phyloP scores from a whole-genome alignment of 2,329 filamentous ascomycete genomes.

The Paradendryphiella salina region DNA sequence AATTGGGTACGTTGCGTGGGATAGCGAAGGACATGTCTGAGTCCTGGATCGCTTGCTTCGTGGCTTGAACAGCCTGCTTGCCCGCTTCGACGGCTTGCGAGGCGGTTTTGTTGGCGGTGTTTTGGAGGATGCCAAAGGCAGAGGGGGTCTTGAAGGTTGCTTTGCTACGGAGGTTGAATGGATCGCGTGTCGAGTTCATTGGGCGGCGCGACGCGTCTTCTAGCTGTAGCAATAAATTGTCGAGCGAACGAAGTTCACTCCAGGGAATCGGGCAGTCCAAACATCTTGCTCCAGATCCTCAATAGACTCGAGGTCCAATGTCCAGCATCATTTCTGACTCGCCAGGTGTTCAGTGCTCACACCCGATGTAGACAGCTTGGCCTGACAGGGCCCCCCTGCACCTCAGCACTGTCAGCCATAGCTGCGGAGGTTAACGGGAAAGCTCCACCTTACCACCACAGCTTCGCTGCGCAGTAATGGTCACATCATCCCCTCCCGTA shows the following conservation, averaged over 20 bases:
- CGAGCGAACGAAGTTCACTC: conserved; percentile 12
- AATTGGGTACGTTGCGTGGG: conserved; percentile 49
- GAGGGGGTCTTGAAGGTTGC: conserved; percentile 33
- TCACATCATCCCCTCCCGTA: conserved; percentile 3
- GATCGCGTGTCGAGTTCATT: conserved; percentile 52
- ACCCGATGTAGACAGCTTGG: conserved; percentile 16
- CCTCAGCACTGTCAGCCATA: conserved; percentile 6
- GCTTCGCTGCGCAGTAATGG: conserved; percentile 12
- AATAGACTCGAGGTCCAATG: conserved; percentile 1
- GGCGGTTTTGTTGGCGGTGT: conserved; percentile 35
- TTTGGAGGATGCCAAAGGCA: conserved; percentile 39
- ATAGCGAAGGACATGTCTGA: conserved; percentile 50
- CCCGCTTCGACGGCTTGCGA: conserved; percentile 32
- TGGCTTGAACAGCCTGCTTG: conserved; percentile 41
- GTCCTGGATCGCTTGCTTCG: conserved; percentile 37
- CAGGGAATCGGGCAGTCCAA: background rate
- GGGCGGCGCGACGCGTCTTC: conserved; percentile 14
- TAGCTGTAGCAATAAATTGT: background rate
- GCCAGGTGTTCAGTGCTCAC: conserved; percentile 34
- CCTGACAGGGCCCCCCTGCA: conserved; percentile 23
- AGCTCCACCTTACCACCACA: conserved; percentile 13
- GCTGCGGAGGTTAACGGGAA: conserved; percentile 20
- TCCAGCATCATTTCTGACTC: conserved; percentile 11
- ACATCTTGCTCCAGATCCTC: conserved; percentile 7
- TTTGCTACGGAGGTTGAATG: conserved; percentile 50